Base-by-base conservation (phyloP, 371 early-diverging fungal species). In the Saksenaea vasiformis region DNA sequence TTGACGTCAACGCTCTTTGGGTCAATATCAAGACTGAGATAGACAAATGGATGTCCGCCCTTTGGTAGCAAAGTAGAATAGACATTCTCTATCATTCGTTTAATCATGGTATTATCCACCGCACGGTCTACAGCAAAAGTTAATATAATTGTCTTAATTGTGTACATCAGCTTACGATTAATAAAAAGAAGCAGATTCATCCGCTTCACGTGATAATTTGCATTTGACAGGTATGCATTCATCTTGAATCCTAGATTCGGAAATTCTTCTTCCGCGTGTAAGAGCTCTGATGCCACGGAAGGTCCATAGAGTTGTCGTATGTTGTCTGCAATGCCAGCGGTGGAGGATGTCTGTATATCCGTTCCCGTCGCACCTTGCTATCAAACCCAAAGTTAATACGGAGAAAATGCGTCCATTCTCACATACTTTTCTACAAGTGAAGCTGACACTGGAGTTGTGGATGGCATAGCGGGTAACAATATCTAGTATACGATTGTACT, bases 1-100 rank as follows among this genome's bases (percentile, higher is more conserved):
- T 99, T 99, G 4, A 99, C 99, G 78, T 99, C 99, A 0, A 99
- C 91, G 58, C 89, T 88, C 31, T 87, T 73, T 0, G 96, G 91
- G 28, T 88, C 86, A 53, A 98, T 85, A 35, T 86, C 84, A 19
- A 99, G 76, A 56, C 91, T 89, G 34, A 99, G 70, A 69, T 98
- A 99, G 4, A 97, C 85, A 82, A 98, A 98, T 5, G 98, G 97
- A 73, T 93, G 88, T 0, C 86, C 74, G 15, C 90, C 91, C 76
- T 94, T 96, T 34, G 97, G 95, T 13, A 99, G 78, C 53, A 92
- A 84, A 13, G 85, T 67, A 2, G 83, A 56, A 70, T 98, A 99
- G 1, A 98, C 78, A 5, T 77, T 76, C 60, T 94, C 93, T 35
- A 98, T 55, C 1, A 91, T 85, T 56, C 87, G 83, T 63, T 96